Evolutionary conservation across 208 protist genomes (phyloP), one percentile per base, ranked within the genome.

Genomic region (Trypanosomatidae sp.): DNA sequence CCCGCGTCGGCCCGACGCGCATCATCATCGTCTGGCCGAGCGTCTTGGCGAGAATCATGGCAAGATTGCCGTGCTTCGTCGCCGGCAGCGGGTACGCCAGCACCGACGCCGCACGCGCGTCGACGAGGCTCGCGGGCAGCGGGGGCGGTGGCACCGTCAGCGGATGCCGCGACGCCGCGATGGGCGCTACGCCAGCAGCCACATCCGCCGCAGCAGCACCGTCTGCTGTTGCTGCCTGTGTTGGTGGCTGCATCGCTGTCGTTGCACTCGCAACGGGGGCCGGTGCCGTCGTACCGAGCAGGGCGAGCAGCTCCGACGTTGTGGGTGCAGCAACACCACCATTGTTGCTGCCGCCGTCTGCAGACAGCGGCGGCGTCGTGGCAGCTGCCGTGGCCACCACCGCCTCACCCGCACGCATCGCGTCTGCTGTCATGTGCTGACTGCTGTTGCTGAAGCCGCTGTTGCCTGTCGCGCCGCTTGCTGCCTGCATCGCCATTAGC

Each of bases 1-100:
- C 71, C 6, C 28, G 61, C 22, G 87, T 88, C 7, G 87, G 87
- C 11, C 87, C 87, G 3, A 92, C 80, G 20, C 71, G 72, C 32
- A 95, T 61, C 21, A 64, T 74, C 26, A 95, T 71, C 19, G 57
- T 67, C 42, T 95, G 81, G 20, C 87, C 76, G 4, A 95, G 66
- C 7, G 80, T 73, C 39, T 75, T 74, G 11, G 77, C 75, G 11
- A 94, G 71, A 13, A 85, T 64, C 32, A 85, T 41, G 6, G 71
- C 72, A 24, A 90, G 52, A 42, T 90, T 87, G 8, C 56, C 67
- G 27, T 55, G 60, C 39, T 64, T 71, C 43, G 48, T 49, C 37
- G 73, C 48, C 0, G 83, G 87, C 7, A 95, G 24, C 2, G 87
- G 87, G 52, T 88, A 89, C 30, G 83, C 75, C 21, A 92, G 50